Conservation (phyloP, 495 filamentous ascomycete genomes). For the Extremus antarcticus region DNA sequence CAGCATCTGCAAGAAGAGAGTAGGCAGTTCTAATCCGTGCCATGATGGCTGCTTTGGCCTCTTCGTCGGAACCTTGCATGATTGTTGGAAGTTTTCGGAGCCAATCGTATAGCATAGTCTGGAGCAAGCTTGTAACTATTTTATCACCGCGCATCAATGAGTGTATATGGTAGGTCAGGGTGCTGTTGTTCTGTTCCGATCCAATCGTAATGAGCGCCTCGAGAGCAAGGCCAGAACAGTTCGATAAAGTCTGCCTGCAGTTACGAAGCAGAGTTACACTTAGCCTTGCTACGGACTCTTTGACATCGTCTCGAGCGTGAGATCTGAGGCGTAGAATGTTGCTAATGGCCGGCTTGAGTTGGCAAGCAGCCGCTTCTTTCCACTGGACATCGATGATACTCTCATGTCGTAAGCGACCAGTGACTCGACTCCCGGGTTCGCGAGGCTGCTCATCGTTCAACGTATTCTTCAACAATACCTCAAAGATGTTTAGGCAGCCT, state of each 20-base stretch:
- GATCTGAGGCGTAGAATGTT: constrained; percentile 68
- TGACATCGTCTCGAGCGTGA: constrained; percentile 62
- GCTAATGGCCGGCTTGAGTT: constrained; percentile 76
- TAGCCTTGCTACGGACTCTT: constrained; percentile 51
- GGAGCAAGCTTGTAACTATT: constrained; percentile 54
- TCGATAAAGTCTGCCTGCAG: constrained; percentile 60
- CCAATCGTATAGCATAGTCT: constrained; percentile 68
- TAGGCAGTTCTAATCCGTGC: constrained; percentile 62
- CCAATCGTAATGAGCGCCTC: constrained; percentile 73
- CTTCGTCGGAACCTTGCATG: constrained; percentile 79
- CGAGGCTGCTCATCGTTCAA: constrained; percentile 29
- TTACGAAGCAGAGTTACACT: constrained; percentile 66
- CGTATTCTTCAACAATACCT: constrained; percentile 47
- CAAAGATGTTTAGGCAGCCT: constrained; percentile 48
- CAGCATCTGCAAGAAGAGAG: constrained; percentile 52
- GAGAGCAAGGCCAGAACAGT: constrained; percentile 58
- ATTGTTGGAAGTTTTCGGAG: constrained; percentile 64
- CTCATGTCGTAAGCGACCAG: neutral
- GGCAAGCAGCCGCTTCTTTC: constrained; percentile 68
- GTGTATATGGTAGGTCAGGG: constrained; percentile 29
- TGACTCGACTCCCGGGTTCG: neutral
- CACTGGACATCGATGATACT: constrained; percentile 34
- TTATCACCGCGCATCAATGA: constrained; percentile 54
- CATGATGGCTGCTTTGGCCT: constrained; percentile 57
- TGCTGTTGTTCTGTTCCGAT: constrained; percentile 21